A percentile compares a stretch with the other conserved stretches of the same genome.
These are phyloP conservation scores for Dipodascus geniculatus DNA, from an alignment of 805 yeast species.

Conservation along the genomic window DNA sequence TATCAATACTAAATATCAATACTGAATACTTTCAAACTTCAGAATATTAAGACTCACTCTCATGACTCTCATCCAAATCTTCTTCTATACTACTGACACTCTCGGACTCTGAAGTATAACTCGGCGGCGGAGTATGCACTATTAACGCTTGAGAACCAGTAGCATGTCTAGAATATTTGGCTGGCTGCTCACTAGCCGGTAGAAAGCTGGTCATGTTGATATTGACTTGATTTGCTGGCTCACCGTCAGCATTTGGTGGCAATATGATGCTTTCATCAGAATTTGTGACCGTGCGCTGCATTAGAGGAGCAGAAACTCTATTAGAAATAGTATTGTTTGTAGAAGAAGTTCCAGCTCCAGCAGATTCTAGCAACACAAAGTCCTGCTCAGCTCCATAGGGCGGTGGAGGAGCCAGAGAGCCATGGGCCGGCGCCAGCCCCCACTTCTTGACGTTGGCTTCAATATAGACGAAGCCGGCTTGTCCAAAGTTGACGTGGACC, in stretches of 20 bases:
- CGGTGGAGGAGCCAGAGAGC: conserved; percentile 87
- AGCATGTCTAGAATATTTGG: not conserved
- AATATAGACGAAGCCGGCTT: conserved; percentile 76
- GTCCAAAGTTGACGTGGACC: conserved; percentile 84
- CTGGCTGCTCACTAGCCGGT: not conserved
- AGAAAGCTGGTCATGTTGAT: conserved; percentile 10
- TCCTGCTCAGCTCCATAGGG: conserved; percentile 71
- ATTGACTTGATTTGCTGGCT: conserved; percentile 8
- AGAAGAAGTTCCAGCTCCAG: conserved; percentile 19
- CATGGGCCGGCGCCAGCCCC: conserved; percentile 90
- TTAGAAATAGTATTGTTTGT: conserved; percentile 38
- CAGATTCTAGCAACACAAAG: conserved; percentile 58
- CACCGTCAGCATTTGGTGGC: conserved; percentile 5
- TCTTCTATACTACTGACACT: not conserved
- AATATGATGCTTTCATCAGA: conserved; percentile 4
- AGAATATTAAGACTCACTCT: too few species aligned
- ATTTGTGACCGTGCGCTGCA: conserved; percentile 6
- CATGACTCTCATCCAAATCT: not conserved
- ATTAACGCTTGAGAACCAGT: not conserved
- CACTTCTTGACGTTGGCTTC: conserved; percentile 91
- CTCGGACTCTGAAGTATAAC: conserved; percentile 1
- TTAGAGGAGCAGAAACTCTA: too few species aligned
- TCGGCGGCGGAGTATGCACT: conserved; percentile 1
- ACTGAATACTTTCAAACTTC: too few species aligned
- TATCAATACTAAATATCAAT: too few species aligned